Base-by-base conservation (phyloP, 345 rosid genomes). In the Fremontodendron californicum region DNA sequence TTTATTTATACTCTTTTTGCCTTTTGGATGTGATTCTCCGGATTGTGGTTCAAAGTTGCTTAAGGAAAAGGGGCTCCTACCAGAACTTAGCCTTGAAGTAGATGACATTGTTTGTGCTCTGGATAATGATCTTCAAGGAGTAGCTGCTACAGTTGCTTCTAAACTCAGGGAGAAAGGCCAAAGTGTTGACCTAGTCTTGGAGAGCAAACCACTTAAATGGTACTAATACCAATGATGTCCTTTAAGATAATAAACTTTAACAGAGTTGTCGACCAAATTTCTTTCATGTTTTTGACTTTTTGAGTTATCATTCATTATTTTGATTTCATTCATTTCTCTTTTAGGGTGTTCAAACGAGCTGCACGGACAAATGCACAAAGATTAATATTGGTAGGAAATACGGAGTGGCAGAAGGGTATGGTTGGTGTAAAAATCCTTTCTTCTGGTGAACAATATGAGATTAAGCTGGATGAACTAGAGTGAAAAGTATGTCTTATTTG, bases 271-370 rank as follows among this genome's bases (percentile, higher is more conserved):
- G n/a, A 60, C 29, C 73, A 62, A 62, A 63, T 40, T 33, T 65
- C 66, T 64, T 9, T 31, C 21, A 52, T 69, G 19, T 48, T 42
- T 79, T 29, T 27, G 37, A 35, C 69, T 18, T n/a, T n/a, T 65
- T 9, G 27, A 15, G 19, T 68, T 3, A 43, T 64, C 27, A 15
- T 21, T 15, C 1, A 29, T 37, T 39, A 29, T 37, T 39, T 61
- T 18, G 16, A 61, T 48, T 7, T 82, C 71, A 43, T 29, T n/a
- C n/a, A n/a, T n/a, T n/a, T 45, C 55, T 63, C 9, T 81, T 75
- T 67, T 71, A 92, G 96, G 99, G 97, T 93, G 58, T 95, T 95
- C 90, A 91, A 91, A 83, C 88, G 99, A 63, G 99, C 98, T 1
- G 89, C 87, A 46, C 85, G 99, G 7, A 78, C 87, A 77, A 88